Base-by-base conservation (phyloP, 306 rosid genomes). In the Crataegus laevigata region DNA sequence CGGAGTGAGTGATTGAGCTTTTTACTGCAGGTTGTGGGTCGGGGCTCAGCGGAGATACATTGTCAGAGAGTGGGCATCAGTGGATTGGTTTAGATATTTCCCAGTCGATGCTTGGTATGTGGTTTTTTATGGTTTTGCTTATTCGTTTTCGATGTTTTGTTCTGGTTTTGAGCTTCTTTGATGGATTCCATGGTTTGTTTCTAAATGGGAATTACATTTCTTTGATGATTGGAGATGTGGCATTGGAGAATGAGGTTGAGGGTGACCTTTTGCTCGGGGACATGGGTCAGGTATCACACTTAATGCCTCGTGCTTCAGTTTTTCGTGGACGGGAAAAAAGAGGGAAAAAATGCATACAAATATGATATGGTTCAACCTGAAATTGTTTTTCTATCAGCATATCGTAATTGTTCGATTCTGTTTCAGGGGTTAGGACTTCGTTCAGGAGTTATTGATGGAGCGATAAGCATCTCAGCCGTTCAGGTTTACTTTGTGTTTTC, bases 1-100 rank as follows among this genome's bases (percentile, higher is more conserved):
- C 26, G 47, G 25, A 72, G 30, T 10, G 54, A 47, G 21, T 13
- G 51, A 26, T 69, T 59, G 32, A 11, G 1, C 0, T 43, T 70
- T 34, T 42, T n/a, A 79, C 26, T 75, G 69, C 75, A 94, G 97
- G 97, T 69, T 94, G 97, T 77, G 98, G 98, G 40, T 94, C 97
- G 3, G 97, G 97, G 63, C 97, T 94, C 38, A 94, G 97, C 62
- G 98, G 98, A 1, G 98, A 91, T 83, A 90, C 91, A 15, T 81
- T 91, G 42, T 52, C 98, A 0, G 94, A 91, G 79, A 84, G 72
- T 26, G 93, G 96, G 50, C 96, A 94, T 80, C 93, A 91, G 15
- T 94, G 98, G 98, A 87, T 94, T 75, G 98, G 98, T 64, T 77
- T 90, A 55, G 98, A 94, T 72, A 94, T 94, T 68, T 94, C 98